Evolutionary conservation across 805 yeast genomes (phyloP), one percentile per base, ranked within the genome.

Genomic region (Candida quercuum): DNA sequence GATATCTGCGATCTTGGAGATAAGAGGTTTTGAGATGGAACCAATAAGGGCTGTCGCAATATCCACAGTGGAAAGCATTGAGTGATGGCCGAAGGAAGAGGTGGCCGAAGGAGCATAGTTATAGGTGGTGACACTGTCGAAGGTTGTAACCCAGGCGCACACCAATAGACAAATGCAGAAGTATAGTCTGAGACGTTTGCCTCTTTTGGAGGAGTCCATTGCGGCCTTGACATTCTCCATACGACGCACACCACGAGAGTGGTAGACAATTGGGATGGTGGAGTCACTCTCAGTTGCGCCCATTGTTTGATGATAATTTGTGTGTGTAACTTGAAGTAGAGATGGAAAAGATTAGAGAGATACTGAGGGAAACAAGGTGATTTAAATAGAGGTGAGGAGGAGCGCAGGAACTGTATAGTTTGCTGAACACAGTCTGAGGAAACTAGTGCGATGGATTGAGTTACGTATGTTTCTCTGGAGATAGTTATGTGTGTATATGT

Each of bases 1-100:
- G 22, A 63, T 55, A 41, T 67, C 71, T 3, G 71, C 56, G 19
- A 66, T 33, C 45, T 65, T 67, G 23, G 70, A 70, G 48, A 67
- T 45, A 16, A 66, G 46, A 4, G 71, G 66, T 36, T 62, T 58
- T 3, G 60, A 52, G 11, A 64, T 63, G 15, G 70, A 62, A 30
- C 58, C 54, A 29, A 66, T 54, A 35, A 67, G 59, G 14, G 61
- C 52, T 18, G 60, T 61, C 3, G 67, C 68, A 24, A 67, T 65
- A 21, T 57, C 52, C 9, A 65, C 51, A 10, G 68, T 64, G 2
- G 72, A 53, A n/a, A 67, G 40, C 52, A 67, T 52, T 2, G 72
- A 62, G 40, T 65, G 70, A 23, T 57, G 56, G 32, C 55, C 50
- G 45, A 67, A 65, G 4, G 59, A 49, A 15, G 69, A 61, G 6